Evolutionary conservation across 2,329 filamentous ascomycete genomes (phyloP).

Genomic region (Epichloe festucae): DNA sequence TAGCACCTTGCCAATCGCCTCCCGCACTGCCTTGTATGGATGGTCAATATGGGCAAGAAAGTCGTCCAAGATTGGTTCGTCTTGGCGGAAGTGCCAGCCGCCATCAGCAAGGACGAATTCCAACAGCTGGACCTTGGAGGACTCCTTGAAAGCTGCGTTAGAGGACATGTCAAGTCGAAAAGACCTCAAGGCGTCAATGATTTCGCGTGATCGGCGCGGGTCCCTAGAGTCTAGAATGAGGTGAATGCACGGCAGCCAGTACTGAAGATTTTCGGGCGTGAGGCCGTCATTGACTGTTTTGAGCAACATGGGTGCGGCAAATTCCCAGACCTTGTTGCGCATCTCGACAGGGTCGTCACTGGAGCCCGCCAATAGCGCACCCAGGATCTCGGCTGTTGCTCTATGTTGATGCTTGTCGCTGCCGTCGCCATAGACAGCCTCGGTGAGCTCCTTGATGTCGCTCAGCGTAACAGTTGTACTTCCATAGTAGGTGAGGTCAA

Average conservation of each 20-base stretch:
- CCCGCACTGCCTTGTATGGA: constrained; percentile 92
- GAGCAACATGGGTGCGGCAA: constrained; percentile 77
- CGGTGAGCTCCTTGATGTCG: constrained; percentile 72
- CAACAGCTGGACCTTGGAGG: constrained; percentile 83
- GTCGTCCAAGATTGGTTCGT: constrained; percentile 76
- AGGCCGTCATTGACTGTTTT: constrained; percentile 81
- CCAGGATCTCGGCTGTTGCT: constrained; percentile 86
- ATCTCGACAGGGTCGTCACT: constrained; percentile 63
- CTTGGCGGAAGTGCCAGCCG: constrained; percentile 92
- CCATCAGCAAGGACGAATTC: constrained; percentile 78
- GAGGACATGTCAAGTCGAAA: constrained; percentile 91
- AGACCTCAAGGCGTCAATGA: constrained; percentile 67
- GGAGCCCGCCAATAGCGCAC: constrained; percentile 69
- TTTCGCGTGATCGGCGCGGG: constrained; percentile 72
- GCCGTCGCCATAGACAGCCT: constrained; percentile 75
- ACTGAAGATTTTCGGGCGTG: constrained; percentile 85
- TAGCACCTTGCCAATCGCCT: constrained; percentile 83
- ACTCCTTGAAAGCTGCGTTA: constrained; percentile 97
- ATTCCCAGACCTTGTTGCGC: constrained; percentile 71
- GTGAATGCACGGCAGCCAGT: constrained; percentile 92
- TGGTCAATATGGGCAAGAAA: constrained; percentile 89
- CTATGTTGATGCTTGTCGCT: constrained; percentile 97
- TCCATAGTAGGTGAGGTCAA: constrained; percentile 77
- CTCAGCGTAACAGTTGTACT: constrained; percentile 68
- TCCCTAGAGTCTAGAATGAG: constrained; percentile 81